Percentiles rank a stretch among this genome's conserved stretches.
phyloP scores from a whole-genome alignment of 31 red algal genomes.

The Asparagopsis taxiformis region DNA sequence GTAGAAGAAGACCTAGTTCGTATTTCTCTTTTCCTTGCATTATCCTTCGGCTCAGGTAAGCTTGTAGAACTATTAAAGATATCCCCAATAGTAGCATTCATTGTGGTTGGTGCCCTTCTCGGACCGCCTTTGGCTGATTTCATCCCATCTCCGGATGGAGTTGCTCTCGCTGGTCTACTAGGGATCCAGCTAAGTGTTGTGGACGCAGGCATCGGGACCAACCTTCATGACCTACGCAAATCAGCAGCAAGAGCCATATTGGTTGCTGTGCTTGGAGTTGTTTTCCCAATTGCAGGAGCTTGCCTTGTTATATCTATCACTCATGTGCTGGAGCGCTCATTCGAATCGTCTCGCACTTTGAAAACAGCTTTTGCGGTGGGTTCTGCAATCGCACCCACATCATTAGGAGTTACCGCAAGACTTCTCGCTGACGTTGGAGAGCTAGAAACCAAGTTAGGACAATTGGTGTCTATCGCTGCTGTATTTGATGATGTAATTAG shows the following conservation, averaged over 20 bases:
- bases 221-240: constrained; percentile 4
- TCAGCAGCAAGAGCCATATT: constrained; percentile 22
- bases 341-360: constrained; percentile 6
- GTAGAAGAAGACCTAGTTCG: constrained; percentile 39
- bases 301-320: constrained; percentile 10
- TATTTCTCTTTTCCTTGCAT: constrained; percentile 21
- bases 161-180: constrained; percentile 27
- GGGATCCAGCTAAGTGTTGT: constrained; percentile 33
- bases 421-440: constrained; percentile 46
- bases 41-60: constrained; percentile 1
- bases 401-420: constrained; percentile 41
- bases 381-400: constrained; percentile 61
- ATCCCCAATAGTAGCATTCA: constrained; percentile 23
- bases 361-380: constrained; percentile 45
- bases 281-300: constrained; percentile 24
- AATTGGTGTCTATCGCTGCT: constrained; percentile 46
- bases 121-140: constrained; percentile 47
- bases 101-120: constrained; percentile 25
- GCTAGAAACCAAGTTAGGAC: constrained; percentile 34
- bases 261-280: constrained; percentile 36
- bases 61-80: constrained; percentile 6
- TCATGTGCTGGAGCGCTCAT: constrained; percentile 22
- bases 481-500: constrained; percentile 67
- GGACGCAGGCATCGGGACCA: constrained; percentile 28
- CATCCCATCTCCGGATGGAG: constrained; percentile 17